These are phyloP conservation scores for Pseudoperonospora humuli DNA, from an alignment of 352 stramenopile species.

Conservation along the genomic window DNA sequence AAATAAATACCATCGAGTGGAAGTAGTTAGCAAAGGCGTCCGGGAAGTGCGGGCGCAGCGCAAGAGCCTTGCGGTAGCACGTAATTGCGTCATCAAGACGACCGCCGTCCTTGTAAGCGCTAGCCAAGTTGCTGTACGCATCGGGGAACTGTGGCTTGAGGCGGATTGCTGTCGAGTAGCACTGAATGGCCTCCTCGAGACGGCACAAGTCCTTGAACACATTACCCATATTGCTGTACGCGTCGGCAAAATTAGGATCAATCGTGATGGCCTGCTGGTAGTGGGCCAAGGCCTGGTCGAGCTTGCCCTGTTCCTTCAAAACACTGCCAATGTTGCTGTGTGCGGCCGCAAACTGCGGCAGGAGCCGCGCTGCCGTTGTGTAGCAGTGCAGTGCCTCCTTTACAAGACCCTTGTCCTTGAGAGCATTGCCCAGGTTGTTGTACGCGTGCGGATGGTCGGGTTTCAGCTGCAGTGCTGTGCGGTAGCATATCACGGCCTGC, in stretches of 20 bases:
- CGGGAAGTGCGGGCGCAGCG: slow-evolving; percentile 84
- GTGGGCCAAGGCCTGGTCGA: slow-evolving; percentile 90
- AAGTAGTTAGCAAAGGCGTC: slow-evolving; percentile 92
- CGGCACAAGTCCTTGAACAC: slow-evolving; percentile 89
- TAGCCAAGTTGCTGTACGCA: slow-evolving; percentile 89
- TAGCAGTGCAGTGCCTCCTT: slow-evolving; percentile 93
- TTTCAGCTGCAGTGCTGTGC: slow-evolving; percentile 84
- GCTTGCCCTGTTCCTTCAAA: slow-evolving; percentile 91
- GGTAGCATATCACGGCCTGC: slow-evolving; percentile 81
- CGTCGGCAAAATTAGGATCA: slow-evolving; percentile 87
- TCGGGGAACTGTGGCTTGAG: slow-evolving; percentile 87
- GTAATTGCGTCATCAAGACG: slow-evolving; percentile 87
- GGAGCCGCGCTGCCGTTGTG: slow-evolving; percentile 82
- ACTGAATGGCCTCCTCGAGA: slow-evolving; percentile 84
- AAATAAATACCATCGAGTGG: slow-evolving; percentile 89
- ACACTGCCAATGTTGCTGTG: slow-evolving; percentile 92
- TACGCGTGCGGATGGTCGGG: slow-evolving; percentile 90
- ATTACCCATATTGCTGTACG: slow-evolving; percentile 93
- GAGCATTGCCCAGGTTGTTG: slow-evolving; percentile 90
- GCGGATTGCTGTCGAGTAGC: slow-evolving; percentile 86
- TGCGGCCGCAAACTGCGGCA: slow-evolving; percentile 89
- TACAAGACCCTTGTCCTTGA: slow-evolving; percentile 90
- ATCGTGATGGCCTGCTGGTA: slow-evolving; percentile 92
- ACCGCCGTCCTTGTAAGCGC: slow-evolving; percentile 88
- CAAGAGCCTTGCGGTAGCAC: slow-evolving; percentile 89